Evolutionary conservation across 805 yeast species (phyloP), one percentile per base, ranked within the genome.

Genomic region (Sugiyamaella chiloensis): DNA sequence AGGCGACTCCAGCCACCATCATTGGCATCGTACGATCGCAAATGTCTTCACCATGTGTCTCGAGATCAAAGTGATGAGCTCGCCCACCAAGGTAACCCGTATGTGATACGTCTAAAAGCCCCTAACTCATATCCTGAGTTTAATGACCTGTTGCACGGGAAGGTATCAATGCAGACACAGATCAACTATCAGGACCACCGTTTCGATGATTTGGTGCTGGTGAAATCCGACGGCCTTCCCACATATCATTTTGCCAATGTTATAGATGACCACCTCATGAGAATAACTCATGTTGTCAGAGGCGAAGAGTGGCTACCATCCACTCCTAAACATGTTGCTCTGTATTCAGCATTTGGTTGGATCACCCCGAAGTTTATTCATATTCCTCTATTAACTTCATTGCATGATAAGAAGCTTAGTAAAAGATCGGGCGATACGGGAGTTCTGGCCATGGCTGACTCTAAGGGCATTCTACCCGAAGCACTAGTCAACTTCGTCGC

Each of bases 261-360:
- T 5, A 79, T 93, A 2, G 99, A 93, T 62, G 99, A 93, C 62
- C 95, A 90, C 63, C 68, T 86, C 40, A 93, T 93, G 99, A 65
- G 80, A 40, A 85, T 93, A 37, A 86, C 96, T 0, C 97, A 93
- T 65, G 99, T 93, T 6, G 81, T 93, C 4, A 74, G 99, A 56
- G 99, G 99, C 27, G 99, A 93, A 61, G 99, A 93, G 64, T 93
- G 99, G 99, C 69, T 93, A 8, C 85, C 96, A 1, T 87, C 98
- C 0, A 93, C 99, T 0, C 96, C 97, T 1, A 91, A 90, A 58
- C 99, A 93, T 60, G 74, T 89, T 40, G 91, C 96, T 0, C 64
- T 93, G 44, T 95, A 93, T 62, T 58, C 75, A 14, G 95, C 96
- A 0, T 83, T 91, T 61, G 87, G 86, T 0, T 91, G 97, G 97